Evolutionary conservation across 2,329 filamentous ascomycete species (phyloP).

Genomic region (Fusarium algeriense): DNA sequence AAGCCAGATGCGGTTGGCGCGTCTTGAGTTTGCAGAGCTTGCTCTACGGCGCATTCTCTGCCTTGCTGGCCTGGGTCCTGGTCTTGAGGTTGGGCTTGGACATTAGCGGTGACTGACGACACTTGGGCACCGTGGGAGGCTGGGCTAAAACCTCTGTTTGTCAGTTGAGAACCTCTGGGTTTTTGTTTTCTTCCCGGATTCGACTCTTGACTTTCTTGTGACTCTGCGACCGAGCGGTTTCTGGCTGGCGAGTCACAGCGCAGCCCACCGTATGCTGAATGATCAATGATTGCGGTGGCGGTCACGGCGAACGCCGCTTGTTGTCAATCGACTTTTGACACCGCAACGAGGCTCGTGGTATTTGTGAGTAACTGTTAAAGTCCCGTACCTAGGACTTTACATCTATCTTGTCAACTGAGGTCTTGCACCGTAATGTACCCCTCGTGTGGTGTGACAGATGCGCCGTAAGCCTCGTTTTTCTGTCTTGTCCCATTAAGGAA

Average conservation of each 20-base stretch:
- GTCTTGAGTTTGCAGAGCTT: constrained; percentile 28
- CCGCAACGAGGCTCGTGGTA: neutral
- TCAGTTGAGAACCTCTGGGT: constrained; percentile 6
- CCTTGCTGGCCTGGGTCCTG: constrained; percentile 28
- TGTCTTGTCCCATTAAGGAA: constrained; percentile 45
- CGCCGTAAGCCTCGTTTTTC: constrained; percentile 34
- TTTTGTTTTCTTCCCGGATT: neutral
- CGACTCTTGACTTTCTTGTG: constrained; percentile 22
- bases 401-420: constrained; percentile 20
- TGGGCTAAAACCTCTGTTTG: constrained; percentile 19
- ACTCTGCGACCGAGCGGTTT: constrained; percentile 37
- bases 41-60: constrained; percentile 24
- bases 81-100: constrained; percentile 34
- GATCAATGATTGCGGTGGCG: constrained; percentile 37
- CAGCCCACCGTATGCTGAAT: constrained; percentile 27
- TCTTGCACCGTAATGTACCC: constrained; percentile 30
- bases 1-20: constrained; percentile 43
- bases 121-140: constrained; percentile 36
- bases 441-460: constrained; percentile 42
- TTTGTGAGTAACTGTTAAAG: constrained; percentile 9
- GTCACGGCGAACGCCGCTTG: constrained; percentile 25
- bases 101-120: constrained; percentile 44
- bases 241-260: constrained; percentile 41
- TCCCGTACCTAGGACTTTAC: constrained; percentile 16
- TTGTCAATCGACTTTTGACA: constrained; percentile 20